phyloP scores from a whole-genome alignment of 495 filamentous ascomycete species.

The Hypoxylon perforatum region DNA sequence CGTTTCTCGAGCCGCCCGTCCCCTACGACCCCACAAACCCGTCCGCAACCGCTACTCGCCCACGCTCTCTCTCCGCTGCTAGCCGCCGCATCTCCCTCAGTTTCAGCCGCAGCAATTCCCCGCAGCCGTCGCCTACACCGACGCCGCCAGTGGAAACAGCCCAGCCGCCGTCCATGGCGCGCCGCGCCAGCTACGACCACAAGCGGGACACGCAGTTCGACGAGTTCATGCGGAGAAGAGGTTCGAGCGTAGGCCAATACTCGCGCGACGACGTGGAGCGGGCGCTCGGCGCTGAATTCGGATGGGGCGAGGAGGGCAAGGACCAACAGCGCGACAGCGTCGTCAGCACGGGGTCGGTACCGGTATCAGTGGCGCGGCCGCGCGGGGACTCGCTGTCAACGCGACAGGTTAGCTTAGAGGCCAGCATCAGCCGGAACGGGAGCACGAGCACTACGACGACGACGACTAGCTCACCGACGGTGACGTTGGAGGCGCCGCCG shows the following conservation, averaged over 20 bases:
- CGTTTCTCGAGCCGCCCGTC: slow-evolving; percentile 27
- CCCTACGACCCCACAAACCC: slow-evolving; percentile 38
- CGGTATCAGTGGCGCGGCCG: slow-evolving; percentile 25
- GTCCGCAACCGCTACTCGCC: slow-evolving; percentile 9
- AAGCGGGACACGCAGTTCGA: slow-evolving; percentile 51
- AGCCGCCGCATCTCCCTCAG: slow-evolving; percentile 33
- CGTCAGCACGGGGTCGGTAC: slow-evolving; percentile 31
- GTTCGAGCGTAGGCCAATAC: slow-evolving; percentile 18
- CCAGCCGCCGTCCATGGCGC: slow-evolving; percentile 8
- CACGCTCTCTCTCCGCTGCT: slow-evolving; percentile 35
- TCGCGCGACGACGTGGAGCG: slow-evolving; percentile 48
- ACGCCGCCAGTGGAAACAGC: not conserved
- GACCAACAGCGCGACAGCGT: slow-evolving; percentile 27
- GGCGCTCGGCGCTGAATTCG: slow-evolving; percentile 53
- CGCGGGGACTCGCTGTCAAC: slow-evolving; percentile 35
- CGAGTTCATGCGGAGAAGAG: slow-evolving; percentile 38
- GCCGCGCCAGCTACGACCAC: slow-evolving; percentile 45
- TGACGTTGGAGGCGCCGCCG: slow-evolving; percentile 21
- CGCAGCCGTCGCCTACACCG: slow-evolving; percentile 12
- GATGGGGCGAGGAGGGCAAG: slow-evolving; percentile 41
- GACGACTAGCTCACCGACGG: slow-evolving; percentile 6
- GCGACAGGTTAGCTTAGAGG: slow-evolving; percentile 39
- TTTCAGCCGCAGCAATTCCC: slow-evolving; percentile 12
- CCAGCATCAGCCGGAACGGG: slow-evolving; percentile 20
- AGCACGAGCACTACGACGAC: slow-evolving; percentile 2